Conservation (phyloP, 2,329 filamentous ascomycete genomes). For the Claviceps sp. region DNA sequence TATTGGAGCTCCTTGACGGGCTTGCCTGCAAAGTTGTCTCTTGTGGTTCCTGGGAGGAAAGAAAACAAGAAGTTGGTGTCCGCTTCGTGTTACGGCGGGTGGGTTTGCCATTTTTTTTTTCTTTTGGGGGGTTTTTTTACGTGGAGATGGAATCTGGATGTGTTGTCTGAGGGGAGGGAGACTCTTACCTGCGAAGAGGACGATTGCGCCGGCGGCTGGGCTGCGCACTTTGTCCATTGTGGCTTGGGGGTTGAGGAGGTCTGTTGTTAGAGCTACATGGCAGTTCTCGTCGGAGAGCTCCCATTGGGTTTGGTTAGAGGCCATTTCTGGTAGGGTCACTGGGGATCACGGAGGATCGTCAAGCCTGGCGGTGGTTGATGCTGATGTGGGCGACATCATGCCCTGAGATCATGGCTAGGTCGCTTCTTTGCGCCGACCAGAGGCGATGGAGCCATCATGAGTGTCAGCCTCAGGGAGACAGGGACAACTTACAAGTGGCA, state of each 20-base stretch:
- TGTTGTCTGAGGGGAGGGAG: neutral
- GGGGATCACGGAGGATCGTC: neutral
- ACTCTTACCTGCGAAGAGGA: constrained; percentile 56
- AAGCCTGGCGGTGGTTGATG: neutral
- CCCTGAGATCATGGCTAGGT: neutral
- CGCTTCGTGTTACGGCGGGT: no score
- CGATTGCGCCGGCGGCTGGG: constrained; percentile 61
- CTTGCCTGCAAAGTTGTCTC: constrained; percentile 58
- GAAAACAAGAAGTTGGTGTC: neutral
- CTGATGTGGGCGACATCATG: neutral
- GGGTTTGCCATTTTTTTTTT: neutral
- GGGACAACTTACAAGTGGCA: no score
- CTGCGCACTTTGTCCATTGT: constrained; percentile 57
- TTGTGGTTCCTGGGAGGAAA: constrained; percentile 50
- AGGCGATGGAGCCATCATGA: neutral
- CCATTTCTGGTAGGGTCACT: constrained; percentile 3
- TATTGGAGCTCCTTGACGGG: constrained; percentile 66
- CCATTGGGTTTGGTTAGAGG: constrained; percentile 14
- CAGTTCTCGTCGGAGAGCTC: constrained; percentile 37
- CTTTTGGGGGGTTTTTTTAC: neutral
- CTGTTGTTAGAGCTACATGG: constrained; percentile 56
- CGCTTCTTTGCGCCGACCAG: neutral
- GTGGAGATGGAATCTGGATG: neutral
- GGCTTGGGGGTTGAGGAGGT: constrained; percentile 40
- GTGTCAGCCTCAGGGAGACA: no score